Percentiles rank a stretch among this genome's conserved stretches.
phyloP scores from a whole-genome alignment of 805 yeast species.

The Pichia californica region DNA sequence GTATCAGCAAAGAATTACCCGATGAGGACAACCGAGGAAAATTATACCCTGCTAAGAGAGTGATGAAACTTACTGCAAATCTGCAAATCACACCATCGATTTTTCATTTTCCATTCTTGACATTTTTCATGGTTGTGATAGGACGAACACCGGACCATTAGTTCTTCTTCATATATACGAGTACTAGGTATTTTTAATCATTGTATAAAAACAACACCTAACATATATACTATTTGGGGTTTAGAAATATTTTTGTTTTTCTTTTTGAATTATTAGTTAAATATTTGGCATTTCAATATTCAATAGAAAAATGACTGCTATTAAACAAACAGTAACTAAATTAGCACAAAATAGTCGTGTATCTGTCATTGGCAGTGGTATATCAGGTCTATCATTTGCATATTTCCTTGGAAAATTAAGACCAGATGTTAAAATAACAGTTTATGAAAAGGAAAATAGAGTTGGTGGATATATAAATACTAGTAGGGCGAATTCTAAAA shows the following conservation, averaged over 20 bases:
- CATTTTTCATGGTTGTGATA: background rate
- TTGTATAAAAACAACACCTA: too few species aligned
- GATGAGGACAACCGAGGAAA: too few species aligned
- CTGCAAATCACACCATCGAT: too few species aligned
- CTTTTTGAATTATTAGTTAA: too few species aligned
- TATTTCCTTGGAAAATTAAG: slow-evolving; percentile 63
- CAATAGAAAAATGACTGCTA: background rate
- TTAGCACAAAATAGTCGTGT: slow-evolving; percentile 34
- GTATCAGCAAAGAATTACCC: too few species aligned
- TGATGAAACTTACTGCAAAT: too few species aligned
- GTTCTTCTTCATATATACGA: too few species aligned
- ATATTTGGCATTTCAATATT: too few species aligned
- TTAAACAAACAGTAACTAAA: background rate
- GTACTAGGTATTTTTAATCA: too few species aligned
- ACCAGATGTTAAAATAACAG: slow-evolving; percentile 63
- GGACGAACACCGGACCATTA: background rate
- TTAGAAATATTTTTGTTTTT: background rate
- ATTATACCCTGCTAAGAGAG: too few species aligned
- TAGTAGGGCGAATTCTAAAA: slow-evolving; percentile 28
- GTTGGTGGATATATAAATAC: slow-evolving; percentile 76
- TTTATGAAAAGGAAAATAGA: slow-evolving; percentile 49
- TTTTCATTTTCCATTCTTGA: too few species aligned
- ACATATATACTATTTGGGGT: too few species aligned
- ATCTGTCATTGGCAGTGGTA: slow-evolving; percentile 82
- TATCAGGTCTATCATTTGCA: slow-evolving; percentile 74